A percentile compares a stretch with the other conserved stretches of the same genome.
Evolutionary conservation across 2,329 filamentous ascomycete species (phyloP).

Genomic region (Fusarium guadeloupense): DNA sequence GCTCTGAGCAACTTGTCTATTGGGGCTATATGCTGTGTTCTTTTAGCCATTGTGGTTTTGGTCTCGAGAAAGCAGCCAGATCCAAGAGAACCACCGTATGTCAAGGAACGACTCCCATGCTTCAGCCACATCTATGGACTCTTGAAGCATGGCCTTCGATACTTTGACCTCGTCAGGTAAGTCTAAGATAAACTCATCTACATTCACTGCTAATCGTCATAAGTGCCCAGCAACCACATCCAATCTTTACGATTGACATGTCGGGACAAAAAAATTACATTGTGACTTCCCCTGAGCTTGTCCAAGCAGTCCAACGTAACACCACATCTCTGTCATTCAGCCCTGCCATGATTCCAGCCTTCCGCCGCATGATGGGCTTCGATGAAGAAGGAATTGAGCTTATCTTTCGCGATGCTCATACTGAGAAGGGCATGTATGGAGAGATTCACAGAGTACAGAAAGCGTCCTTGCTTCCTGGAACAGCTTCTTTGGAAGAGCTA

Average conservation of each 20-base stretch:
- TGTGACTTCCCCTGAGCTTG: slow-evolving; percentile 35
- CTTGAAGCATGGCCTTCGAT: slow-evolving; percentile 26
- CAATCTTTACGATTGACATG: slow-evolving; percentile 39
- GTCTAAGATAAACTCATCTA: accelerated
- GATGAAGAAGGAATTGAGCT: slow-evolving; percentile 33
- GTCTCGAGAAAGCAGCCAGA: slow-evolving; percentile 13
- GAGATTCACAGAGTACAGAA: slow-evolving; percentile 35
- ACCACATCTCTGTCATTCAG: slow-evolving; percentile 26
- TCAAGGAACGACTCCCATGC: slow-evolving; percentile 24
- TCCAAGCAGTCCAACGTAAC: slow-evolving; percentile 33
- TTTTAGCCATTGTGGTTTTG: slow-evolving; percentile 7
- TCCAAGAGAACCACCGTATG: slow-evolving; percentile 16
- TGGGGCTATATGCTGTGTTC: slow-evolving; percentile 12
- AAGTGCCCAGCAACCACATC: slow-evolving; percentile 31
- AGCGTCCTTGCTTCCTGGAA: slow-evolving; percentile 27
- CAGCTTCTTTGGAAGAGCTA: slow-evolving; percentile 18
- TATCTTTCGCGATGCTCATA: slow-evolving; percentile 36
- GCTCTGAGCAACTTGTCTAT: slow-evolving; percentile 10
- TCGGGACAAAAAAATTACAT: slow-evolving; percentile 36
- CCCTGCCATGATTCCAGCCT: slow-evolving; percentile 32
- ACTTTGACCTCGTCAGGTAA: slow-evolving; percentile 31
- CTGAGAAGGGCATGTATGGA: slow-evolving; percentile 37
- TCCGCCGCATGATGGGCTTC: slow-evolving; percentile 36
- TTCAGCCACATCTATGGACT: slow-evolving; percentile 31
- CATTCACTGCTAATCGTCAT: not conserved